Evolutionary conservation across 2,329 filamentous ascomycete genomes (phyloP), one percentile per base, ranked within the genome.

Genomic region (Biscogniauxia marginata): DNA sequence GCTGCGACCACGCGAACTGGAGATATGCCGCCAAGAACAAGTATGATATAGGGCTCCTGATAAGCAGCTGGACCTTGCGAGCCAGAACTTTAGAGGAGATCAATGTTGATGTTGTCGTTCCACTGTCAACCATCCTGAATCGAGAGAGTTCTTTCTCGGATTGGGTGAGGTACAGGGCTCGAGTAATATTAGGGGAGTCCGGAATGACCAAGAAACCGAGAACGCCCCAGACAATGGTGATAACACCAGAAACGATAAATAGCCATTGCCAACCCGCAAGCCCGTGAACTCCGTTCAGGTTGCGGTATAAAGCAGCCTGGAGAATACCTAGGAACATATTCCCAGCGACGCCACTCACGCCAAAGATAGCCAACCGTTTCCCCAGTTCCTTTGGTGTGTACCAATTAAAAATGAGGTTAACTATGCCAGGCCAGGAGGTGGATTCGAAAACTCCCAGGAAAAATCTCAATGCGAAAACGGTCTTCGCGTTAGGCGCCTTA

Each of bases 261-360:
- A 79, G 66, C 77, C 77, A 79, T 54, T 74, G 73, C 77, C 77
- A 80, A 3, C 75, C 76, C 1, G 64, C 63, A 3, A 78, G 63
- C 0, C 75, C 75, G 16, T 69, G 67, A 0, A 71, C 71, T 19
- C 75, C 73, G 50, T 78, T 72, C 60, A 79, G 70, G 43, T 73
- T 71, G 19, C 68, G 67, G 50, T 77, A 76, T 2, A 77, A 72
- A 1, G 72, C 76, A 1, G 73, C 73, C 16, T 77, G 76, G 6
- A 80, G 70, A 4, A 77, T 70, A 2, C 77, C 76, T 1, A 76
- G 67, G 49, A 79, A 79, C 65, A 76, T 75, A 25, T 70, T 72
- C 2, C 77, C 75, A 1, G 77, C 71, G 4, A 77, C 74, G 49
- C 76, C 76, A 2, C 73, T 74, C 3, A 75, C 71, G 44, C 76